phyloP scores from a whole-genome alignment of 2,329 filamentous ascomycete species.

The Verticillium nonalfalfae region DNA sequence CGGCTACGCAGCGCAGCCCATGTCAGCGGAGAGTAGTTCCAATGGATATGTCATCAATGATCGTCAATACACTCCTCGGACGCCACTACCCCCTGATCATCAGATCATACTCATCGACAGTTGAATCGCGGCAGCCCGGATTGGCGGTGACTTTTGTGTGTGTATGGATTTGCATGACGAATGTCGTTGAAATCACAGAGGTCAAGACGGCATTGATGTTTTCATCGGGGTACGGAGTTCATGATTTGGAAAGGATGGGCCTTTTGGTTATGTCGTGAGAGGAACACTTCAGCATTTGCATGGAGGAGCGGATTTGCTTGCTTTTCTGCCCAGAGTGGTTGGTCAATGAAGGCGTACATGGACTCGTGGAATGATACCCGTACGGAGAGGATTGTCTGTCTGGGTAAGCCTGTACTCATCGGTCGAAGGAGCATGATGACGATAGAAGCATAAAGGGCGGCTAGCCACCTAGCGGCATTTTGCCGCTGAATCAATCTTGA shows the following conservation, averaged over 20 bases:
- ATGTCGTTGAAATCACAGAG: background rate
- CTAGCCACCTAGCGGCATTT: background rate
- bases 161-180: background rate
- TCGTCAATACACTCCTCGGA: background rate
- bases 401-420: background rate
- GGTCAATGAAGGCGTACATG: conserved; percentile 4
- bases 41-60: background rate
- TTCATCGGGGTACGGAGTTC: too few relatives aligned
- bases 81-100: background rate
- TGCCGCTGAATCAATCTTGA: background rate
- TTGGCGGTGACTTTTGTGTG: background rate
- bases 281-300: background rate
- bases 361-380: conserved; percentile 1
- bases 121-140: background rate
- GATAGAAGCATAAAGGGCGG: background rate
- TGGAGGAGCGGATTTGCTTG: background rate
- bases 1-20: background rate
- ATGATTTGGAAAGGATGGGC: background rate
- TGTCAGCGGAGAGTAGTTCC: background rate
- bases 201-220: too few relatives aligned
- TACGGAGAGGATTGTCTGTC: background rate
- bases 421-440: background rate
- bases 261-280: background rate
- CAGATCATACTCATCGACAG: background rate
- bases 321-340: conserved; percentile 3